phyloP scores from a whole-genome alignment of 176 grass and related monocot species.

The Raddia distichophylla region DNA sequence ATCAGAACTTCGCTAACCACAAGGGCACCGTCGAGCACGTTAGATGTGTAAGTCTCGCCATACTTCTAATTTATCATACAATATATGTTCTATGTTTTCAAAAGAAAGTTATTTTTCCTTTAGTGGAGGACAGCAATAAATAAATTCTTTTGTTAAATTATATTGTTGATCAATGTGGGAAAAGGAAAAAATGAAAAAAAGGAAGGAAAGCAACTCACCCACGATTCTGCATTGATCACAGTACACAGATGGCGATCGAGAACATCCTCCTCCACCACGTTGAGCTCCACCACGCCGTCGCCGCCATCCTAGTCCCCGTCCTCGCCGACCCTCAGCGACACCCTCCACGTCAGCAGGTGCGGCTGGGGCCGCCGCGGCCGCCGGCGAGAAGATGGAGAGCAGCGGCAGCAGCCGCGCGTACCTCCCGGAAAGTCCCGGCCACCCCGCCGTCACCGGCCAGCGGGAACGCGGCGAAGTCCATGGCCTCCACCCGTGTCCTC shows the following conservation, averaged over 20 bases:
- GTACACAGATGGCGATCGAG: slow-evolving; percentile 85
- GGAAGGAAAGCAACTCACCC: slow-evolving; percentile 64
- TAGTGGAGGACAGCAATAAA: too few relatives aligned
- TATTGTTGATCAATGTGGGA: too few relatives aligned
- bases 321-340: too few relatives aligned
- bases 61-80: too few relatives aligned
- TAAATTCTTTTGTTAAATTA: too few relatives aligned
- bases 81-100: too few relatives aligned
- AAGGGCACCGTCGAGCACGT: too few relatives aligned
- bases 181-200: background rate
- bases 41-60: too few relatives aligned
- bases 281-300: slow-evolving; percentile 62
- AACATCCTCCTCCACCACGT: slow-evolving; percentile 92
- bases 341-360: too few relatives aligned
- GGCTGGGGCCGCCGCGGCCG: slow-evolving; percentile 56
- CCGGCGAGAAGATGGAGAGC: slow-evolving; percentile 64
- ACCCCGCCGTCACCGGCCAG: slow-evolving; percentile 48
- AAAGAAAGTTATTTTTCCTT: too few relatives aligned
- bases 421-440: slow-evolving; percentile 69
- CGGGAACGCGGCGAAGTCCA: slow-evolving; percentile 50
- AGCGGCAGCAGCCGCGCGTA: slow-evolving; percentile 65
- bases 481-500: slow-evolving; percentile 64
- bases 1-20: too few relatives aligned
- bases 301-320: too few relatives aligned
- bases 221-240: slow-evolving; percentile 99